phyloP scores from a whole-genome alignment of 2,329 filamentous ascomycete genomes.

The Apiospora sp. region DNA sequence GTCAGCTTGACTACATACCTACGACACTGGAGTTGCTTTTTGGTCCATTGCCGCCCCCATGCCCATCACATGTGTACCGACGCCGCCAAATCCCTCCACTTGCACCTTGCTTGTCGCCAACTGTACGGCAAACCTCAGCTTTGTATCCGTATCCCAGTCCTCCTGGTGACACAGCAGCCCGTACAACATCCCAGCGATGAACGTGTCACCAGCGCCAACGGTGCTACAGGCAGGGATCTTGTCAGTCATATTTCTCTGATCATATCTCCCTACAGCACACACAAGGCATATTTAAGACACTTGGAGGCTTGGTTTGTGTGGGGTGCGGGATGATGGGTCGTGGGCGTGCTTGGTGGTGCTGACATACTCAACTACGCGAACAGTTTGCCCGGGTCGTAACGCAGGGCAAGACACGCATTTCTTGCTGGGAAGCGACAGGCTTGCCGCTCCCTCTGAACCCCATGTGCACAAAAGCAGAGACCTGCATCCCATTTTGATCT shows the following conservation, averaged over 20 bases:
- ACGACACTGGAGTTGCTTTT: conserved; percentile 8
- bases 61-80: conserved; percentile 43
- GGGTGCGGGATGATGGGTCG: background rate
- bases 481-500: conserved; percentile 39
- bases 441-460: conserved; percentile 55
- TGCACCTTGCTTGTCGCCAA: conserved; percentile 74
- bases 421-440: conserved; percentile 48
- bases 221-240: conserved; percentile 55
- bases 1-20: conserved; percentile 2
- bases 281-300: conserved; percentile 4
- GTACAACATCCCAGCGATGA: conserved; percentile 76
- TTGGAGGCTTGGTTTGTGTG: conserved; percentile 7
- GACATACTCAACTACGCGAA: conserved; percentile 67
- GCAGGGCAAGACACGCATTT: conserved; percentile 53
- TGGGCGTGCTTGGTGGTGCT: conserved; percentile 1
- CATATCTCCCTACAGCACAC: background rate
- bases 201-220: conserved; percentile 79
- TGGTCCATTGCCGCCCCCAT: background rate
- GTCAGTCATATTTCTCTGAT: conserved; percentile 32
- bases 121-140: conserved; percentile 68
- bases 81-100: conserved; percentile 68
- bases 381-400: conserved; percentile 45
- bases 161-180: conserved; percentile 58
- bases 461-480: conserved; percentile 53
- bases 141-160: conserved; percentile 57